Conservation (phyloP, 148 eudicot species). For the Oxyria digyna region DNA sequence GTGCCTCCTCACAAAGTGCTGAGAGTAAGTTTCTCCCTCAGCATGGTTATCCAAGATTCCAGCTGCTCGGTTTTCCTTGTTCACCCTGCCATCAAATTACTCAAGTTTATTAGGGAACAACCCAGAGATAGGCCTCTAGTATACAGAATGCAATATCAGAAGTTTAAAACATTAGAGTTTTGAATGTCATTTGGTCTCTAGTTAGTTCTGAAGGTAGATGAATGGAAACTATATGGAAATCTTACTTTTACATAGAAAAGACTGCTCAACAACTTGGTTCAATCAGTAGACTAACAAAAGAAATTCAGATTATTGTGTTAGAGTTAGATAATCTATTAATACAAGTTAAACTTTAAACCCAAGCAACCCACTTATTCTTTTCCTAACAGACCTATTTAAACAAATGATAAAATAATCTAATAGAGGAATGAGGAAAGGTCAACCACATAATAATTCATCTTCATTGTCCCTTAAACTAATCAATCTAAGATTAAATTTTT, state of each 20-base stretch:
- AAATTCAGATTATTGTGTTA: not conserved
- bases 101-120: not conserved
- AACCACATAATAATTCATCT: not conserved
- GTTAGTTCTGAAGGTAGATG: no score
- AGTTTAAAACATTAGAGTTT: no score
- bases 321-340: no score
- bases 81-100: constrained; percentile 26
- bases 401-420: not conserved
- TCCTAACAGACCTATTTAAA: not conserved
- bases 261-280: no score
- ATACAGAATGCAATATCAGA: not conserved
- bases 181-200: no score
- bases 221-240: no score
- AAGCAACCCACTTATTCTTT: no score
- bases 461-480: not conserved
- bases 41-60: constrained; percentile 51
- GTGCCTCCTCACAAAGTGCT: constrained; percentile 44
- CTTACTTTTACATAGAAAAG: no score
- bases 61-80: constrained; percentile 45
- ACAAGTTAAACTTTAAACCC: no score
- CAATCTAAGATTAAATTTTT: not conserved
- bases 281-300: not conserved
- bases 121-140: not conserved
- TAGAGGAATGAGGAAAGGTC: not conserved
- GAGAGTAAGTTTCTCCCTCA: constrained; percentile 46